Base-by-base conservation (phyloP, 495 filamentous ascomycete species). In the Annulohypoxylon nitens region DNA sequence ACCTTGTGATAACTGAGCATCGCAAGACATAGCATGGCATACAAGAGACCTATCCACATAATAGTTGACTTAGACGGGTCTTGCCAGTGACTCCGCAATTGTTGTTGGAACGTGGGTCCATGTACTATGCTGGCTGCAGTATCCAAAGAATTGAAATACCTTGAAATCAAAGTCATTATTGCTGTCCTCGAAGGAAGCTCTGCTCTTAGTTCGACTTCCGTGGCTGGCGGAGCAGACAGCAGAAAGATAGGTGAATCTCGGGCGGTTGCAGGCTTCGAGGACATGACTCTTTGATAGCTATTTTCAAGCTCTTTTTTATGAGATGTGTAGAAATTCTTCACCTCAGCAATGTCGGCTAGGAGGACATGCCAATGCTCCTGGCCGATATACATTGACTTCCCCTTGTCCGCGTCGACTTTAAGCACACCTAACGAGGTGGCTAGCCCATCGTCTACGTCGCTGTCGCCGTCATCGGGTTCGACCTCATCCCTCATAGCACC, bases 281-380 rank as follows among this genome's bases (percentile, higher is more conserved):
- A 88, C 76, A 91, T 89, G 61, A 94, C 87, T 76, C 90, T 87
- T 58, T 86, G 84, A 69, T 88, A 89, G 54, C 86, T 86, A 54
- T 81, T 84, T 71, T 89, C 86, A 14, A 89, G 68, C 18, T 89
- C 87, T 50, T 86, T 87, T 67, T 88, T 88, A 69, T 89, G 87
- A 7, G 75, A 78, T 23, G 79, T 74, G 75, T 96, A 99, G 81
- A 93, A 98, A 79, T 91, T 94, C 75, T 93, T 94, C 37, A 99
- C 95, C 84, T 99, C 96, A 26, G 93, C 84, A 65, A 99, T 97
- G 87, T 97, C 94, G 68, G 89, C 87, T 67, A 99, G 81, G 59
- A 99, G 90, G 20, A 92, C 89, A 62, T 92, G 93, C 95, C 96
- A 98, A 80, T 98, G 93, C 23, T 91, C 90, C 64, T 94, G 92